Evolutionary conservation across 169 alveolate species (phyloP).

Genomic region (Plasmodium chabaudi): DNA sequence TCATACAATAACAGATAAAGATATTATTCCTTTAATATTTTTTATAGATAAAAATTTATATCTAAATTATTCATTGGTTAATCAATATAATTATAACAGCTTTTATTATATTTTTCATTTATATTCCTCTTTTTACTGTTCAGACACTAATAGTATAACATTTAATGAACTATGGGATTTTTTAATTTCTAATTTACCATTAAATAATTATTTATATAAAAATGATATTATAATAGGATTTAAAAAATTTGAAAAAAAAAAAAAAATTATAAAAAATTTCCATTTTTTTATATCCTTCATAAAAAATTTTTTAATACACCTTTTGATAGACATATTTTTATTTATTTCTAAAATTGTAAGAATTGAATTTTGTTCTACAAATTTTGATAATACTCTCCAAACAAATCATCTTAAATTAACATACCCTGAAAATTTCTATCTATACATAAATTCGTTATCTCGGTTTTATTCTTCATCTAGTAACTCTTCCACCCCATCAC

Average conservation of each 20-base stretch:
- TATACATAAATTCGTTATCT: conserved; percentile 14
- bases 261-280: conserved; percentile 20
- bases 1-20: conserved; percentile 63
- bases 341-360: conserved; percentile 25
- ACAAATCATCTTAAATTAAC: background rate
- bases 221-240: conserved; percentile 51
- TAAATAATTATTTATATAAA: conserved; percentile 59
- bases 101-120: conserved; percentile 41
- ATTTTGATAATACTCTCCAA: background rate
- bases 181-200: conserved; percentile 52
- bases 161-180: conserved; percentile 63
- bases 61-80: conserved; percentile 56
- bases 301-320: conserved; percentile 23
- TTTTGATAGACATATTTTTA: conserved; percentile 50
- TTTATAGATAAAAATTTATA: conserved; percentile 59
- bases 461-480: conserved; percentile 22
- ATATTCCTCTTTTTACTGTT: conserved; percentile 64
- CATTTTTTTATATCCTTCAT: conserved; percentile 47
- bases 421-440: background rate
- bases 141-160: conserved; percentile 70
- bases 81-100: conserved; percentile 43
- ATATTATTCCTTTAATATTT: conserved; percentile 56
- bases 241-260: conserved; percentile 41
- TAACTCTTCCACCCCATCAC: background rate
- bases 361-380: background rate